These are phyloP conservation scores for Paraphaeosphaeria sporulosa DNA, from an alignment of 2,329 filamentous ascomycete species.

Conservation along the genomic window DNA sequence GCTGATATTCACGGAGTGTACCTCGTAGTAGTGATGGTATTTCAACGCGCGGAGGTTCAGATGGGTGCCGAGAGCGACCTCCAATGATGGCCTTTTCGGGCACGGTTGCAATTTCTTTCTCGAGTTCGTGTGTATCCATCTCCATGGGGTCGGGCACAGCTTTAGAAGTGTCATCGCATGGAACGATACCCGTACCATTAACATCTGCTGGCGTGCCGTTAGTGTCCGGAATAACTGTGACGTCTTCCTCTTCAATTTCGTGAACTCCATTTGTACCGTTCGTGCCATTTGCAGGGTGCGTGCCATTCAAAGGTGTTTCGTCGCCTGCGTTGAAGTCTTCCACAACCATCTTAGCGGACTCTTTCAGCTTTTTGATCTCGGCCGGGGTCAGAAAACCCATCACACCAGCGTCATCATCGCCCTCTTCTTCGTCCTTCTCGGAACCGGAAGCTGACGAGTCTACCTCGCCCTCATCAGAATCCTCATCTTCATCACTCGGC, in stretches of 20 bases:
- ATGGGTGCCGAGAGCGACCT: constrained; percentile 36
- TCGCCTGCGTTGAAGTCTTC: constrained; percentile 51
- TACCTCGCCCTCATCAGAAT: constrained; percentile 36
- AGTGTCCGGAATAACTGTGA: constrained; percentile 46
- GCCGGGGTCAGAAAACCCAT: constrained; percentile 45
- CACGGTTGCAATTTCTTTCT: constrained; percentile 23
- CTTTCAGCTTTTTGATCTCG: constrained; percentile 47
- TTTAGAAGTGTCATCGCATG: constrained; percentile 20
- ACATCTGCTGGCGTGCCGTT: constrained; percentile 24
- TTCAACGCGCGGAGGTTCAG: constrained; percentile 42
- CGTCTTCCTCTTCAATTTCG: constrained; percentile 52
- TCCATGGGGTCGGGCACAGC: constrained; percentile 16
- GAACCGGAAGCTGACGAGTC: constrained; percentile 44
- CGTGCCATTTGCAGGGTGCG: constrained; percentile 38
- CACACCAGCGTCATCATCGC: constrained; percentile 43
- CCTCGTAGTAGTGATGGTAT: constrained; percentile 75
- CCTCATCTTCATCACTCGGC: constrained; percentile 44
- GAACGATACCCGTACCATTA: constrained; percentile 1
- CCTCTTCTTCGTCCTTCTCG: constrained; percentile 35
- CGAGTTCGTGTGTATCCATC: constrained; percentile 24
- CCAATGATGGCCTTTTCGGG: constrained; percentile 24
- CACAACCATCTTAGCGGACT: constrained; percentile 36
- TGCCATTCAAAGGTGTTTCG: constrained; percentile 20
- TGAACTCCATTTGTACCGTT: constrained; percentile 39
- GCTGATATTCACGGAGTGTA: constrained; percentile 92